Evolutionary conservation across 2,329 filamentous ascomycete genomes (phyloP), one percentile per base, ranked within the genome.

Genomic region (Cladosporium sp.): DNA sequence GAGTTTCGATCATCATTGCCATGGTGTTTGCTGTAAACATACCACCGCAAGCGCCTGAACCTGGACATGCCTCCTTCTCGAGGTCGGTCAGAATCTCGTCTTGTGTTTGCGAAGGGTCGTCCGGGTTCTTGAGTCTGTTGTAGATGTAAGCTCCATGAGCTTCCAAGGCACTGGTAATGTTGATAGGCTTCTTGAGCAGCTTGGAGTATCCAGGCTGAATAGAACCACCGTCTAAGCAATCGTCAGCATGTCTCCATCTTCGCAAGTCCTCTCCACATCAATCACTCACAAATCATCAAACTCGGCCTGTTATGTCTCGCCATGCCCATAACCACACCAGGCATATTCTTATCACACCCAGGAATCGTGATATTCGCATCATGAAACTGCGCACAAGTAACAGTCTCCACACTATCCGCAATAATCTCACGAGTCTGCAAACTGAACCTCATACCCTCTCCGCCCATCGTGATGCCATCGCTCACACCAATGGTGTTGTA

Each of bases 341-440:
- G 93, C 94, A 97, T 97, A 78, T 97, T 97, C 86, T 97, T 97
- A 81, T 97, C 93, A 77, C 93, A 97, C 13, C 93, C 93, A 0
- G 94, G 93, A 71, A 97, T 94, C 32, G 91, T 89, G 76, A 97
- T 93, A 77, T 93, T 96, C 66, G 93, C 94, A 76, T 97, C 94
- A 78, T 97, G 92, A 71, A 91, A 90, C 76, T 97, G 93, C 5
- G 91, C 94, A 76, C 90, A 94, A 1, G 93, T 97, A 46, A 97
- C 91, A 1, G 91, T 93, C 81, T 98, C 94, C 74, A 97, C 93
- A 71, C 89, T 93, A 79, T 98, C 93, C 69, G 93, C 93, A 70
- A 98, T 97, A 70, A 97, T 88, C 75, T 98, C 93, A 66, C 93
- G 86, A 1, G 90, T 91, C 76, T 97, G 93, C 5, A 97, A 85